Evolutionary conservation across 257 asterid genomes (phyloP).

Genomic region (Przewalskia tangutica): DNA sequence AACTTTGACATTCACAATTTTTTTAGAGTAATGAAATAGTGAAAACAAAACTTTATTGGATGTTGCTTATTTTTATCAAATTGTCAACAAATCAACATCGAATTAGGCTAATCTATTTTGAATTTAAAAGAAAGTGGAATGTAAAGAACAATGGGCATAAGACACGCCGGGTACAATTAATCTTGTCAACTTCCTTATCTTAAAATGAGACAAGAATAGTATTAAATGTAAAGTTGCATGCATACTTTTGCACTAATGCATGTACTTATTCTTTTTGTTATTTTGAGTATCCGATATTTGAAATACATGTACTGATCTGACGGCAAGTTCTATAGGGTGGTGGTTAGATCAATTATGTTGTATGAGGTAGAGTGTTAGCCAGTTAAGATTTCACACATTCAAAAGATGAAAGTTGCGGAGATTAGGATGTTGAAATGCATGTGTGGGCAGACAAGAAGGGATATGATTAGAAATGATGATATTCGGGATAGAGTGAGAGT

Average conservation of each 20-base stretch:
- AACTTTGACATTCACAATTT: background rate
- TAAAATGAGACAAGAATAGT: background rate
- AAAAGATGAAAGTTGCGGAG: too few relatives aligned
- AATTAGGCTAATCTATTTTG: background rate
- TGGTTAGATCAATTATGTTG: too few relatives aligned
- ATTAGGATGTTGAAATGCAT: too few relatives aligned
- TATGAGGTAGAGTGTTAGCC: too few relatives aligned
- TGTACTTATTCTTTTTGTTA: background rate
- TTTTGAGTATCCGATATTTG: background rate
- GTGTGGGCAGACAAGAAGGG: too few relatives aligned
- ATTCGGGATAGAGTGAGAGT: too few relatives aligned
- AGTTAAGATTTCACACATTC: too few relatives aligned
- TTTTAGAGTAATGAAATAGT: background rate
- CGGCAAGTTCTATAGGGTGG: too few relatives aligned
- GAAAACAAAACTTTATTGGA: background rate
- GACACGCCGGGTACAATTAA: background rate
- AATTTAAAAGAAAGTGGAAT: background rate
- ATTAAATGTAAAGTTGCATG: background rate
- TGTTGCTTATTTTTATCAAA: background rate
- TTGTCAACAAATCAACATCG: background rate
- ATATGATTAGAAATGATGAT: too few relatives aligned
- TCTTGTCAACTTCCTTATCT: background rate
- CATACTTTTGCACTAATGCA: background rate
- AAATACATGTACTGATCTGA: background rate
- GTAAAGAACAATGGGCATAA: background rate